A percentile compares a stretch with the other conserved stretches of the same genome.
These are phyloP conservation scores for Pleurotus giganteus DNA, from an alignment of 768 basidiomycete genomes.

Conservation along the genomic window DNA sequence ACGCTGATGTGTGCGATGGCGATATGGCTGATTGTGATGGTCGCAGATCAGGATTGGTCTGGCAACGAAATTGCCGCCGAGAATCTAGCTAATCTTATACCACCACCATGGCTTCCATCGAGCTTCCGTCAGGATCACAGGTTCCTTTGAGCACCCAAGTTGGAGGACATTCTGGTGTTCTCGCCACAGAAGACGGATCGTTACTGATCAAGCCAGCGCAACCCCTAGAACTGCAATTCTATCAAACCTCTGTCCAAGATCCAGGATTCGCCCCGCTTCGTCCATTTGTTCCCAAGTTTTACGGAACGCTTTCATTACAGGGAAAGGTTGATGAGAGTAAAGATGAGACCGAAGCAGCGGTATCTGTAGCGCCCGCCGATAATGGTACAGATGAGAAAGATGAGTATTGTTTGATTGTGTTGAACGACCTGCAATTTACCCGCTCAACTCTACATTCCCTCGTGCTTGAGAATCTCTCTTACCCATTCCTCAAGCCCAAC, in stretches of 20 bases:
- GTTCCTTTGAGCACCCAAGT: constrained; percentile 60
- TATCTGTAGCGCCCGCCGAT: constrained; percentile 24
- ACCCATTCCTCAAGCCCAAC: constrained; percentile 76
- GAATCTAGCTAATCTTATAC: not conserved
- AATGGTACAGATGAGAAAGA: constrained; percentile 39
- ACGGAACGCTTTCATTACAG: constrained; percentile 74
- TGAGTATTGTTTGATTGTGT: constrained; percentile 3
- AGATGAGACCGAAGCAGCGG: constrained; percentile 21
- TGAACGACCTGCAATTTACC: not conserved
- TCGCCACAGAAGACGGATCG: constrained; percentile 66
- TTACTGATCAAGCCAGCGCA: constrained; percentile 81
- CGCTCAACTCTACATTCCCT: constrained; percentile 52
- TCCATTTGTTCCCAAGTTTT: constrained; percentile 70
- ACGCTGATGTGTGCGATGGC: not conserved
- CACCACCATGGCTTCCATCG: constrained; percentile 1
- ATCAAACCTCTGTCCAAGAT: constrained; percentile 50
- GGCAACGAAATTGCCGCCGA: not conserved
- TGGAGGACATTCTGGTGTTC: constrained; percentile 78
- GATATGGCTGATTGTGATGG: constrained; percentile 4
- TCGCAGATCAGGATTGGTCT: not conserved
- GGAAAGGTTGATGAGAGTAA: constrained; percentile 49
- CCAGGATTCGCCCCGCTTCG: constrained; percentile 41
- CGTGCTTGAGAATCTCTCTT: constrained; percentile 81
- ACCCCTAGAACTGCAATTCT: constrained; percentile 67
- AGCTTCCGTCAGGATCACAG: constrained; percentile 17